Conservation (phyloP, 345 rosid genomes). For the Corchorus olitorius region DNA sequence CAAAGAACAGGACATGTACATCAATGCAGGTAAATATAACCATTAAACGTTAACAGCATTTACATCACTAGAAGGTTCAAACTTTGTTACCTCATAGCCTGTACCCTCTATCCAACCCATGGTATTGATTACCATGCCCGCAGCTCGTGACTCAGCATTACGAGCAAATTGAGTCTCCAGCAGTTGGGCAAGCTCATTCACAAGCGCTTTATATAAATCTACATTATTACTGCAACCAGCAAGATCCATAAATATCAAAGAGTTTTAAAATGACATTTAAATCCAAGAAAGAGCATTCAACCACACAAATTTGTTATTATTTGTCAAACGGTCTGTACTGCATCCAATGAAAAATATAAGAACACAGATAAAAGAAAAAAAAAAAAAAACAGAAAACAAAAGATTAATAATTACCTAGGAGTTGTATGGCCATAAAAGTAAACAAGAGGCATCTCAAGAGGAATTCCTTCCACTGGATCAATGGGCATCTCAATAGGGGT, state of each 20-base stretch:
- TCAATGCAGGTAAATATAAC: not conserved
- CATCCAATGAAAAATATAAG: not conserved
- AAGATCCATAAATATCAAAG: not conserved
- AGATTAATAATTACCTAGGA: slow-evolving; percentile 55
- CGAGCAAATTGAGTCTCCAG: slow-evolving; percentile 76
- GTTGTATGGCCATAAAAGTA: slow-evolving; percentile 81
- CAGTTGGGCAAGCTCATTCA: slow-evolving; percentile 83
- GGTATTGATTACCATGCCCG: slow-evolving; percentile 94
- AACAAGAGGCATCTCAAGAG: slow-evolving; percentile 87
- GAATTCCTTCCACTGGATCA: slow-evolving; percentile 92
- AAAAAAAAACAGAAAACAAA: not conserved
- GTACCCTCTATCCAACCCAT: slow-evolving; percentile 96
- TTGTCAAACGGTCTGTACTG: not conserved
- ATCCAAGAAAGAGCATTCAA: not conserved
- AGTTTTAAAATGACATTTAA: not conserved
- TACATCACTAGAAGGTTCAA: slow-evolving; percentile 3
- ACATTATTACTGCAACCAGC: slow-evolving; percentile 61
- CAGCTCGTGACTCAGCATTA: slow-evolving; percentile 73
- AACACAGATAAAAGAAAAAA: not conserved
- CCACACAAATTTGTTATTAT: not conserved
- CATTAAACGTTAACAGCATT: not conserved
- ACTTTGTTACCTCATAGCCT: slow-evolving; percentile 70
- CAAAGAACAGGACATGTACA: not conserved
- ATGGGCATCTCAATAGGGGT: slow-evolving; percentile 92
- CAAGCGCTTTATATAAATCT: slow-evolving; percentile 69